Base-by-base conservation (phyloP, 2,329 filamentous ascomycete species). In the Coleophoma cylindrospora region DNA sequence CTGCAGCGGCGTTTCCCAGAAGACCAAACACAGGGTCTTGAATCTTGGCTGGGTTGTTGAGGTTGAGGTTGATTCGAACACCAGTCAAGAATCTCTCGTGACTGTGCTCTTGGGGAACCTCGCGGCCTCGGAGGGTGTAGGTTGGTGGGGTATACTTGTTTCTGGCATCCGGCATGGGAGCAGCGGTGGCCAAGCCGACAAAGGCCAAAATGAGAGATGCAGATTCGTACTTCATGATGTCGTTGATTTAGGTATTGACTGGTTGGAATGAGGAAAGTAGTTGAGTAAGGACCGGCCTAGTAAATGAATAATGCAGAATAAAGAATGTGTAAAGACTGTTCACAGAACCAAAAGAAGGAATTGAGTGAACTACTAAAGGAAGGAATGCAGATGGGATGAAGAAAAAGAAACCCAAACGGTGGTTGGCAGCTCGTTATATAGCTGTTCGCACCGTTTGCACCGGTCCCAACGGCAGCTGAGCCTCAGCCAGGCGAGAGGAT, bases 81-180 rank as follows among this genome's bases (percentile, higher is more conserved):
- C 68, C 69, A 32, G 64, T 62, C 44, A 81, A 63, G 60, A 78
- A 70, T 55, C 72, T 69, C 50, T 73, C 64, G 64, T 82, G 78
- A 11, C 76, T 75, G 58, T 80, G 76, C 55, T 81, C 78, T 60
- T 81, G 76, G 22, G 78, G 78, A 51, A 81, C 76, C 61, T 81
- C 74, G 57, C 76, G 75, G 12, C 54, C 52, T 37, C 54, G 51
- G 37, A 64, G 49, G 45, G 67, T 56, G 63, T 65, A 47, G 59
- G 66, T 53, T 13, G 59, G 56, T 48, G 60, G 48, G 21, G 52
- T 40, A 55, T 58, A 61, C 8, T 52, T 54, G 50, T 59, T 59
- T 43, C 59, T 59, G 12, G 58, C 36, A 9, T 49, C 51, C 43
- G 56, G 53, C 15, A 54, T 52, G 34, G 64, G 64, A 40, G 61